A percentile compares a stretch with the other conserved stretches of the same genome.
phyloP scores from a whole-genome alignment of 2,329 filamentous ascomycete genomes.

The Sclerotinia trifoliorum region DNA sequence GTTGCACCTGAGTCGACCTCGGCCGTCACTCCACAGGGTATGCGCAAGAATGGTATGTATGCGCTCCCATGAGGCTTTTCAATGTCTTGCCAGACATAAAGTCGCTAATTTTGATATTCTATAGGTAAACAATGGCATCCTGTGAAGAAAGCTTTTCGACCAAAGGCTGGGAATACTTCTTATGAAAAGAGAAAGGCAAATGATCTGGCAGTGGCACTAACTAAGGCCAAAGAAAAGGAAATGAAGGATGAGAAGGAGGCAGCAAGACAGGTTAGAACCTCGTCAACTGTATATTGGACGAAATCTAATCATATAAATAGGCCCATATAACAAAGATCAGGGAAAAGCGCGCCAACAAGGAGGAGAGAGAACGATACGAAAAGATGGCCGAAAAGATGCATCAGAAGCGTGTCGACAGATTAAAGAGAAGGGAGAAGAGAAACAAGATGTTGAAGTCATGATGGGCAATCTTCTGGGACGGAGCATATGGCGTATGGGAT shows the following conservation, averaged over 20 bases:
- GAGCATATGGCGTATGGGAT: slow-evolving; percentile 18
- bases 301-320: slow-evolving; percentile 46
- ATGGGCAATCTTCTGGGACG: slow-evolving; percentile 31
- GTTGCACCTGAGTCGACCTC: slow-evolving; percentile 15
- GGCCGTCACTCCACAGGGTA: slow-evolving; percentile 46
- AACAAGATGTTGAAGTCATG: slow-evolving; percentile 77
- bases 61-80: neutral
- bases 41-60: slow-evolving; percentile 76
- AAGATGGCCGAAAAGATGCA: slow-evolving; percentile 98
- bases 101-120: neutral
- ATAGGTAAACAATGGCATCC: slow-evolving; percentile 94
- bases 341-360: slow-evolving; percentile 83
- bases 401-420: slow-evolving; percentile 84
- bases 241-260: slow-evolving; percentile 94
- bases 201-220: slow-evolving; percentile 67
- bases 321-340: slow-evolving; percentile 75
- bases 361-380: slow-evolving; percentile 88
- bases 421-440: slow-evolving; percentile 95
- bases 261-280: slow-evolving; percentile 67
- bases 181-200: slow-evolving; percentile 74
- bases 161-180: slow-evolving; percentile 70
- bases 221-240: slow-evolving; percentile 91
- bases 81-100: neutral
- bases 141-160: slow-evolving; percentile 81
- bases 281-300: neutral